Base-by-base conservation (phyloP, 2,329 filamentous ascomycete species). In the Apiospora hydei region DNA sequence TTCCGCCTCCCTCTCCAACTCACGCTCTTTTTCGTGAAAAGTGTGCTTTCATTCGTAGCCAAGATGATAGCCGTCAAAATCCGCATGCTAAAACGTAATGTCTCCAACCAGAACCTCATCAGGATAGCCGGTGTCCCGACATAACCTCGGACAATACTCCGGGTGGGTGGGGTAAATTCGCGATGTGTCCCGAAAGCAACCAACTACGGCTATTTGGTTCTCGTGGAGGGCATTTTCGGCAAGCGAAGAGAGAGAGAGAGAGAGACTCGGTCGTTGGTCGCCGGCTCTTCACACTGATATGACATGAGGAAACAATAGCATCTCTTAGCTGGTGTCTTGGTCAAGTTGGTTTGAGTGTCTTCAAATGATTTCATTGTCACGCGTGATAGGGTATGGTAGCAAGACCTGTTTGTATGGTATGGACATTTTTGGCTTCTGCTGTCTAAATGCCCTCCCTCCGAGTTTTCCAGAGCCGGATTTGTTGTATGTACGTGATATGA, bases 111-210 rank as follows among this genome's bases (percentile, higher is more conserved):
- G 11, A 11, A 64, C 30, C 30, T 61, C 53, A 10, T 61, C 30
- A 61, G 18, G 30, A 61, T 61, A 64, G 57, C 34, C 57, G 57
- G 57, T 64, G n/a, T 47, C 67, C 67, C 67, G 67, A 69, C 67
- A 69, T 69, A 69, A 47, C 67, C 44, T 69, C 67, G 67, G 67
- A 69, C 67, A 44, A 49, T 38, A 16, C 38, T 49, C 67, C 67
- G 67, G 67, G 34, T 64, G 57, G 67, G 67, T 47, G 67, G 67
- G 67, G 67, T 69, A 41, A 64, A 41, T 13, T 38, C 57, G 57
- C 34, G 18, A 64, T 24, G 57, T 64, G 57, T 64, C 57, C 57
- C 57, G 57, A 64, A 64, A 11, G 18, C 57, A 64, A 64, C 41
- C 57, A 64, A 64, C 34, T 41, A 64, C 57, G 57, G 57, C 57